A percentile compares a stretch with the other conserved stretches of the same genome.
phyloP scores from a whole-genome alignment of 192 early-diverging fungal genomes.

The Entophlyctis luteolus region DNA sequence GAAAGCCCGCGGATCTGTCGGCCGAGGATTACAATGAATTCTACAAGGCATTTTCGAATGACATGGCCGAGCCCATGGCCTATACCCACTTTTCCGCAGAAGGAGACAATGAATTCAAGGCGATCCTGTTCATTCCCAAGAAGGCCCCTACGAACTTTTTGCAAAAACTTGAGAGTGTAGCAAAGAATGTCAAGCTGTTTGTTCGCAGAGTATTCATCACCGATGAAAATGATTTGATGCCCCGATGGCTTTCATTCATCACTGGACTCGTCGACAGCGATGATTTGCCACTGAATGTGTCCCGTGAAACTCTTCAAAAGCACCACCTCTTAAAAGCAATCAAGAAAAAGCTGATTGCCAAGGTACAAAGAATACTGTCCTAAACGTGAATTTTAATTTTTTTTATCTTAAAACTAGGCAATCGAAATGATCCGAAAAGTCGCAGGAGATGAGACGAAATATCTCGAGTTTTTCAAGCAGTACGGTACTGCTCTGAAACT shows the following conservation, averaged over 20 bases:
- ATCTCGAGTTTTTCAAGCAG: slow-evolving; percentile 61
- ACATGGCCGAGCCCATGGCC: slow-evolving; percentile 68
- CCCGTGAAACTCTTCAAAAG: slow-evolving; percentile 94
- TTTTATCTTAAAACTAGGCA: slow-evolving; percentile 24
- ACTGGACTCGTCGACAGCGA: slow-evolving; percentile 93
- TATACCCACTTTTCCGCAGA: slow-evolving; percentile 91
- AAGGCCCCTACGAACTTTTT: slow-evolving; percentile 48
- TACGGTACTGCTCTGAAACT: slow-evolving; percentile 79
- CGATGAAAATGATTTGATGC: slow-evolving; percentile 84
- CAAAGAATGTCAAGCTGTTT: slow-evolving; percentile 85
- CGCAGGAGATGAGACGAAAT: slow-evolving; percentile 47
- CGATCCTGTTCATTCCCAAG: slow-evolving; percentile 82
- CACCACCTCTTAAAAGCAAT: slow-evolving; percentile 75
- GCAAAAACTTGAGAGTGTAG: slow-evolving; percentile 32
- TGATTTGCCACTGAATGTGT: slow-evolving; percentile 96
- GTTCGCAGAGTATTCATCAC: slow-evolving; percentile 97
- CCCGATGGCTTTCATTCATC: slow-evolving; percentile 88
- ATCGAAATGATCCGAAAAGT: slow-evolving; percentile 79
- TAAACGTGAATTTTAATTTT: neutral
- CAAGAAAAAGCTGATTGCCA: slow-evolving; percentile 82
- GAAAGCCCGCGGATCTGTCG: slow-evolving; percentile 69
- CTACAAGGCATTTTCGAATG: slow-evolving; percentile 75
- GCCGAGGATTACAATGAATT: slow-evolving; percentile 86
- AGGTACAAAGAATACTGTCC: slow-evolving; percentile 29
- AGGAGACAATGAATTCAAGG: slow-evolving; percentile 85